Evolutionary conservation across 805 yeast species (phyloP), one percentile per base, ranked within the genome.

Genomic region (Schizosaccharomyces japonicus): DNA sequence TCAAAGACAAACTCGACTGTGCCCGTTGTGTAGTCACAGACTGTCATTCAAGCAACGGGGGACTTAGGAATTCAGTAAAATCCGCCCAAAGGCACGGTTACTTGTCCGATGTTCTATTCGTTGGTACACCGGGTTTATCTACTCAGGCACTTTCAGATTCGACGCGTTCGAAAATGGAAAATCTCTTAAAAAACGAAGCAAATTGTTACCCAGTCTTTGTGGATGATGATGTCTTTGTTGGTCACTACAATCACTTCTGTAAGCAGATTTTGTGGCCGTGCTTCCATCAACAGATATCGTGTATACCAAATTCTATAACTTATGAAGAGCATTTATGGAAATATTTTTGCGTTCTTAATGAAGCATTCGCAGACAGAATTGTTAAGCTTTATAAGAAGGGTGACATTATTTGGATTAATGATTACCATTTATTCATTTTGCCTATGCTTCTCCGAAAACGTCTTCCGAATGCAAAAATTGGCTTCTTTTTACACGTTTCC

Each of bases 231-330:
- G 75, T 83, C 1, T 82, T 84, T 55, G 80, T 79, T 56, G 95
- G 95, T 19, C 94, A 85, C 58, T 90, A 90, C 61, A 75, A 75
- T 50, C 80, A 82, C 48, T 90, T 80, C 60, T 87, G 95, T 60
- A 90, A 90, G 62, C 92, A 85, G 56, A 81, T 90, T 34, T 65
- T 90, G 51, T 90, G 96, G 96, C 98, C 98, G 30, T 82, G 95
- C 1, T 69, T 90, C 52, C 81, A 75, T 52, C 90, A 90, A 58
- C 95, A 87, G 60, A 36, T 36, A 3, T 96, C 98, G 0, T 96
- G 90, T 60, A 78, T 85, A 57, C 93, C 95, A 47, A 81, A 80
- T 54, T 77, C 93, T 1, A 85, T 84, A 60, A 94, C 94, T 0
- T 90, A 87, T 61, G 95, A 87, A 60, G 95, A 82, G 53, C 92